Evolutionary conservation across 345 rosid species (phyloP), one percentile per base, ranked within the genome.

Genomic region (Diplotaxis tenuifolia): DNA sequence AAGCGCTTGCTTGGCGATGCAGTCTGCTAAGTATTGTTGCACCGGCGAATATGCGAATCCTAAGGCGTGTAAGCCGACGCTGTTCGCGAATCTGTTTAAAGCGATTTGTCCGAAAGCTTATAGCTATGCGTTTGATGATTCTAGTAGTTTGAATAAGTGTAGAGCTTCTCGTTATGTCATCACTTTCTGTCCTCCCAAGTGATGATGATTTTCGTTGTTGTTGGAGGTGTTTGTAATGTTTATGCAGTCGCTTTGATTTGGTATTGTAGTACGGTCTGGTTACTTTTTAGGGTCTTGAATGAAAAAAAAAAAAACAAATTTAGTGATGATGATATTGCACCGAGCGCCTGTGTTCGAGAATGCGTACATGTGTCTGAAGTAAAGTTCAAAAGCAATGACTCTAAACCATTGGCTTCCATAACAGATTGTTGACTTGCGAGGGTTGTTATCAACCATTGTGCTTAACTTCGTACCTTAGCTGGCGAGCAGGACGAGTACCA

Each of bases 1-100:
- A 71, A 94, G 99, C 71, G 99, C 93, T 2, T 94, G 99, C 78
- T 80, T 94, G 66, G 99, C 99, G 11, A 87, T 89, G 97, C 90
- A 87, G 38, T 91, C 99, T 0, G 86, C 97, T 0, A 86, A 83
- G 80, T 90, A 89, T 59, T 95, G 99, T 74, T 95, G 99, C 72
- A 92, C 99, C 0, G 97, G 99, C 0, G 81, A 83, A 12, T 95
- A 72, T 57, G 79, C 84, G 4, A 86, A 85, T 45, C 99, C 93
- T 0, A 78, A 82, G 6, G 87, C 85, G 8, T 92, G 97, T 82
- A 92, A 89, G 75, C 97, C 99, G 1, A 88, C 99, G 0, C 75
- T 92, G 4, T 92, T 89, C 61, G 88, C 96, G 0, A 72, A 88
- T 72, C 83, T 92, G 10, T 95, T 95, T 73, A 95, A 92, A 83